Base-by-base conservation (phyloP, 768 basidiomycete genomes). In the Gyrodon lividus region DNA sequence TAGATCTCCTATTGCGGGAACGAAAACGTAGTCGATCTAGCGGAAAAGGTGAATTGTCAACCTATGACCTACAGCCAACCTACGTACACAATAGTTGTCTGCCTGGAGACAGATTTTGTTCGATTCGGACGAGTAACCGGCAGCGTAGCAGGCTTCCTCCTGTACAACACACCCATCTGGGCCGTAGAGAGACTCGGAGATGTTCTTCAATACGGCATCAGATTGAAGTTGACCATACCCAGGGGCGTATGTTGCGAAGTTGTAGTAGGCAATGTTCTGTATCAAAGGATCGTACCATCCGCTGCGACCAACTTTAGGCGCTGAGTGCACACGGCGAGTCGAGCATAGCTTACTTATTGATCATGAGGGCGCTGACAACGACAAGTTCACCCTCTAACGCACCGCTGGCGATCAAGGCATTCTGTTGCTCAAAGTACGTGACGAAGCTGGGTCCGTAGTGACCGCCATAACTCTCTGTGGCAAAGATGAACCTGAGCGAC, bases 381-480 rank as follows among this genome's bases (percentile, higher is more conserved):
- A 87, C 68, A 34, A 70, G 67, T 49, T 80, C 80, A 1, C 79
- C 85, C 20, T 74, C 38, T 6, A 84, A 55, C 3, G 58, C 50
- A 6, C 79, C 78, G 7, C 59, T 60, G 8, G 68, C 56, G 46
- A 86, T 85, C 46, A 74, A 65, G 1, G 68, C 67, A 43, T 85
- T 87, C 62, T 87, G 84, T 50, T 83, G 67, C 30, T 84, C 73
- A 59, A 87, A 86, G 59, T 76, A 85, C 5, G 79, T 79, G 26
- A 83, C 82, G 54, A 86, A 85, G 44, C 72, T 73, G 4, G 84
- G 83, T 0, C 80, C 84, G 60, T 84, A 86, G 59, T 86, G 83
- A 0, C 84, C 83, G 6, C 84, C 84, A 48, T 84, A 87, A 45
- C 81, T 83, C 61, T 87, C 84, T 5, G 84, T 84, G 2, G 81